These are phyloP conservation scores for Fusarium agapanthi DNA, from an alignment of 2,329 filamentous ascomycete genomes.

Conservation along the genomic window DNA sequence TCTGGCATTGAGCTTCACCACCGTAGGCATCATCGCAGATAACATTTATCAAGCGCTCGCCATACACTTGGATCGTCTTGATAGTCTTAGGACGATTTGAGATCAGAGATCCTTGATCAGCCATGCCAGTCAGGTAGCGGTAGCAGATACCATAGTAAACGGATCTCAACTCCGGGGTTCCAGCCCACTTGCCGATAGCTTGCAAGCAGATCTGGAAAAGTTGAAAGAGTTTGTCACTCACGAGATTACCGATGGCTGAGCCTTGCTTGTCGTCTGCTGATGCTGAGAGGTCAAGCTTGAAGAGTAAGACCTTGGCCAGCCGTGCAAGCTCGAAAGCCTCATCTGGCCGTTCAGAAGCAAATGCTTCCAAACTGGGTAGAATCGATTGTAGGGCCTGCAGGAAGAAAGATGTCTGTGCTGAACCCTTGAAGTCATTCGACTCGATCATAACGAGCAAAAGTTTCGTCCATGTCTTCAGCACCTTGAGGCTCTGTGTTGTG, in stretches of 20 bases:
- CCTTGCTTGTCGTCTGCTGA: conserved; percentile 52
- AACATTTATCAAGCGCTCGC: conserved; percentile 83
- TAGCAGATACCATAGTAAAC: conserved; percentile 93
- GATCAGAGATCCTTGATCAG: conserved; percentile 59
- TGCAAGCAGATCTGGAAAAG: conserved; percentile 88
- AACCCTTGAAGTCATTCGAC: conserved; percentile 79
- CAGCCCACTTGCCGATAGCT: conserved; percentile 78
- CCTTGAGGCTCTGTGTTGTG: conserved; percentile 65
- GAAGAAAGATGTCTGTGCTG: conserved; percentile 78
- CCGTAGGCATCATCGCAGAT: conserved; percentile 94
- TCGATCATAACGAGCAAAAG: conserved; percentile 85
- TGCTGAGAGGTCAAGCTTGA: conserved; percentile 70
- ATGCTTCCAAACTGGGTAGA: conserved; percentile 84
- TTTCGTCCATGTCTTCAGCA: conserved; percentile 85
- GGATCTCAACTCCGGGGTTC: conserved; percentile 76
- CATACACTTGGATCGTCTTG: conserved; percentile 73
- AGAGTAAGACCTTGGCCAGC: conserved; percentile 77
- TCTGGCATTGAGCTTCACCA: conserved; percentile 81
- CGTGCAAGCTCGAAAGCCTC: conserved; percentile 81
- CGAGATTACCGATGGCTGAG: conserved; percentile 70
- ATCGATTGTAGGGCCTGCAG: conserved; percentile 88
- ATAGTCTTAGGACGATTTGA: conserved; percentile 69
- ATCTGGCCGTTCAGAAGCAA: conserved; percentile 72
- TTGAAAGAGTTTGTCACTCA: conserved; percentile 89
- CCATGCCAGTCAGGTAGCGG: conserved; percentile 79